phyloP scores from a whole-genome alignment of 345 rosid genomes.

The Sisymbrium irio region DNA sequence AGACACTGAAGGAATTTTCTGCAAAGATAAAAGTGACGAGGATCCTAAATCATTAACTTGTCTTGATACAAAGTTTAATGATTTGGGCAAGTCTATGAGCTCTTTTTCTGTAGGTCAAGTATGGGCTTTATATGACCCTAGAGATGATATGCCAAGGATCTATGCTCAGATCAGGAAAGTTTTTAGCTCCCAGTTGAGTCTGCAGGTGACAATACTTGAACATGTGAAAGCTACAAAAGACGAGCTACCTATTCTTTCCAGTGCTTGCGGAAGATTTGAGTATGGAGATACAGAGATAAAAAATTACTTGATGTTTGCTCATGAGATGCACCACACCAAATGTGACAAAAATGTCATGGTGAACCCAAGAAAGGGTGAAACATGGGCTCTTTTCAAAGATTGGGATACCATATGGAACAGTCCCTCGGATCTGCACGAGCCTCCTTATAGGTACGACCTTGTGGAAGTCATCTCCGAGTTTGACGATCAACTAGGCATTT shows the following conservation, averaged over 20 bases:
- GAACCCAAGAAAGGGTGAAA: constrained; percentile 67
- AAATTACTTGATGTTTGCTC: constrained; percentile 60
- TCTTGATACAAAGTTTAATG: constrained; percentile 57
- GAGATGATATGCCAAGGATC: constrained; percentile 74
- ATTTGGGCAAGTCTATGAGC: constrained; percentile 47
- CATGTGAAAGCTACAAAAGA: constrained; percentile 15
- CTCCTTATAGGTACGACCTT: constrained; percentile 52
- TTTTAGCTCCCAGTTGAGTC: constrained; percentile 43
- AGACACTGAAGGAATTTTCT: too few species aligned
- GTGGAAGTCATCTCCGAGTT: constrained; percentile 62
- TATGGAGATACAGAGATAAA: constrained; percentile 39
- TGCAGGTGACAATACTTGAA: constrained; percentile 67
- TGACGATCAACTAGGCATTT: constrained; percentile 41
- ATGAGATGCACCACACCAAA: constrained; percentile 34
- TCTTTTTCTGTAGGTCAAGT: constrained; percentile 61
- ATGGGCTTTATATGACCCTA: constrained; percentile 72
- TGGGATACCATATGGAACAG: constrained; percentile 50
- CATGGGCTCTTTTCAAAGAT: constrained; percentile 72
- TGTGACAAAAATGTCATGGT: constrained; percentile 33
- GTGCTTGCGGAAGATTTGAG: constrained; percentile 57
- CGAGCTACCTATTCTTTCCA: constrained; percentile 33
- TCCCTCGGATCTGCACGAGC: background rate
- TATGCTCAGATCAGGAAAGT: constrained; percentile 60
- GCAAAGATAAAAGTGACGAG: background rate
- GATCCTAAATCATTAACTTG: constrained; percentile 16